Conservation (phyloP, 139 green algal genomes). For the Coccomyxa sp. region DNA sequence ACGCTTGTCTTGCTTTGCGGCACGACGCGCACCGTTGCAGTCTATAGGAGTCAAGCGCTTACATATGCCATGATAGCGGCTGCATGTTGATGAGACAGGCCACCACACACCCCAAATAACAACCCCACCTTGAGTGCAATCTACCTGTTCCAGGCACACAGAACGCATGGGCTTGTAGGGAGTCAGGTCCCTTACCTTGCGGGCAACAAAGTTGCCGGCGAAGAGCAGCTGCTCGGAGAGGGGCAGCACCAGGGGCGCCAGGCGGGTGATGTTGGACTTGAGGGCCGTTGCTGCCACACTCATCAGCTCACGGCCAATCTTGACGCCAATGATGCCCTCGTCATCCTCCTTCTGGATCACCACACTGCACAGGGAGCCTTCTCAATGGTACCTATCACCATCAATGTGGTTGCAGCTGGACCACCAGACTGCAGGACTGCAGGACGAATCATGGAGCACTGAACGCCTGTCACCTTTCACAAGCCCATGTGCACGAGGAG, state of each 20-base stretch:
- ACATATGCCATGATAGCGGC: background rate
- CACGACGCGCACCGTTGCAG: too few species aligned
- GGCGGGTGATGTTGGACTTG: conserved; percentile 28
- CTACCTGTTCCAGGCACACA: background rate
- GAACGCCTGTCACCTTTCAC: too few species aligned
- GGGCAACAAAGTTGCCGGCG: conserved; percentile 19
- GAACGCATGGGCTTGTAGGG: too few species aligned
- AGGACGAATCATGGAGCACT: too few species aligned
- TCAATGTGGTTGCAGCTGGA: too few species aligned
- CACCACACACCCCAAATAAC: background rate
- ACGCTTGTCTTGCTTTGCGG: too few species aligned
- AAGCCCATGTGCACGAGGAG: too few species aligned
- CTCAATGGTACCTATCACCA: too few species aligned
- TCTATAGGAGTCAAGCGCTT: too few species aligned
- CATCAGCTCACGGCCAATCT: conserved; percentile 28
- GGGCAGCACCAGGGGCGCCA: conserved; percentile 24
- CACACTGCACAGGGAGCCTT: too few species aligned
- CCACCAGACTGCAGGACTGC: background rate
- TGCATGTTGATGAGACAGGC: background rate
- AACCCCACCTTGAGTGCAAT: too few species aligned
- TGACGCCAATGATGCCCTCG: conserved; percentile 24
- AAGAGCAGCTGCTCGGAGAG: conserved; percentile 27
- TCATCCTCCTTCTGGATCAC: conserved; percentile 31
- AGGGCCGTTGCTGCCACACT: conserved; percentile 17
- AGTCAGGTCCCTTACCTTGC: too few species aligned